Evolutionary conservation across 2,329 filamentous ascomycete genomes (phyloP).

Genomic region (Penicillium sp.): DNA sequence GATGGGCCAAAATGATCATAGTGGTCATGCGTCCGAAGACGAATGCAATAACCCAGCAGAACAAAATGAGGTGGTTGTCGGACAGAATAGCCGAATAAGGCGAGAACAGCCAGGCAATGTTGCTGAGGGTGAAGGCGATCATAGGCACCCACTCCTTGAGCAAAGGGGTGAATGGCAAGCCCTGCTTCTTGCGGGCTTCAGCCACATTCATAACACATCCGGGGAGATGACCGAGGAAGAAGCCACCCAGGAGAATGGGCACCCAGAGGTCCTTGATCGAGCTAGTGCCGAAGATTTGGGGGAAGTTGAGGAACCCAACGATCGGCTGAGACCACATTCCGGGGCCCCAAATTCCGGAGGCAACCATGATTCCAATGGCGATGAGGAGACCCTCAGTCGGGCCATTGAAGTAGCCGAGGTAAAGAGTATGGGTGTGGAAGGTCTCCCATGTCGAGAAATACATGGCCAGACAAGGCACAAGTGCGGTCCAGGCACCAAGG

Average conservation of each 20-base stretch:
- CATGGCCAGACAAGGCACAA: slow-evolving; percentile 92
- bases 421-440: slow-evolving; percentile 96
- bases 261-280: slow-evolving; percentile 90
- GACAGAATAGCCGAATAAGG: slow-evolving; percentile 77
- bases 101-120: slow-evolving; percentile 82
- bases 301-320: slow-evolving; percentile 64
- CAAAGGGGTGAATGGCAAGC: slow-evolving; percentile 73
- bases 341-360: slow-evolving; percentile 84
- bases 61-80: slow-evolving; percentile 86
- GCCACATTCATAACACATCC: slow-evolving; percentile 87
- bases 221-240: slow-evolving; percentile 74
- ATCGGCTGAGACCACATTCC: slow-evolving; percentile 80
- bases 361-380: slow-evolving; percentile 78
- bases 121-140: slow-evolving; percentile 71
- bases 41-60: slow-evolving; percentile 91
- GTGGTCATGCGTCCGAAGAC: slow-evolving; percentile 98
- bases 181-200: slow-evolving; percentile 67
- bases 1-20: slow-evolving; percentile 95
- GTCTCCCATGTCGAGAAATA: slow-evolving; percentile 99
- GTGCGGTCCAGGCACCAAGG: slow-evolving; percentile 83
- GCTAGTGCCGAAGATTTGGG: slow-evolving; percentile 63
- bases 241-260: slow-evolving; percentile 62
- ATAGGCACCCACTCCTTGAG: slow-evolving; percentile 96
- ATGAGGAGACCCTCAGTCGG: slow-evolving; percentile 94
- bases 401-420: slow-evolving; percentile 94